Percentiles rank a stretch among this genome's conserved stretches.
These are phyloP conservation scores for Carallia pectinifolia DNA, from an alignment of 345 rosid genomes.

Conservation along the genomic window DNA sequence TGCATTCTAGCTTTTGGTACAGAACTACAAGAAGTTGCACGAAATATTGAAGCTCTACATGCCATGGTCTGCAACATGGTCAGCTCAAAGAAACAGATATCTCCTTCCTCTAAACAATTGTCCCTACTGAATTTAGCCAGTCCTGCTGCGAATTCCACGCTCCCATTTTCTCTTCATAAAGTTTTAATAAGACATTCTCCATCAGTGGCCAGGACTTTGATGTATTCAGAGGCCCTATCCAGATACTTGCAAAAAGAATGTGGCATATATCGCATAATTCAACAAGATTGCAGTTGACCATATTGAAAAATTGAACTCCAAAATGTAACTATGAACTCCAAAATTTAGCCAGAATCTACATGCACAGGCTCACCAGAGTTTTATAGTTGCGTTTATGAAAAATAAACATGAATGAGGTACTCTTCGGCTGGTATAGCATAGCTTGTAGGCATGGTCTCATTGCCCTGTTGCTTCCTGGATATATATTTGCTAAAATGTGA, in stretches of 20 bases:
- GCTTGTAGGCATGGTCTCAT: background rate
- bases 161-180: background rate
- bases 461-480: background rate
- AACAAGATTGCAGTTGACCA: background rate
- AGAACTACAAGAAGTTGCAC: background rate
- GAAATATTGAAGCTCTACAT: background rate
- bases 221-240: background rate
- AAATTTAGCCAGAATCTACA: no score
- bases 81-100: conserved; percentile 11
- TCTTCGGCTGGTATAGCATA: background rate
- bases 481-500: background rate
- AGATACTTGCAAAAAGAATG: conserved; percentile 6
- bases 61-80: background rate
- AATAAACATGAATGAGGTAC: conserved; percentile 6
- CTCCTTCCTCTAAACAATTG: conserved; percentile 10
- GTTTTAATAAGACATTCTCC: conserved; percentile 1
- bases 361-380: background rate
- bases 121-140: background rate
- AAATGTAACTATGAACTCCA: no score
- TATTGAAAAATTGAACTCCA: no score
- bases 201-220: conserved; percentile 3
- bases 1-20: background rate
- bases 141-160: background rate
- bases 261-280: conserved; percentile 5
- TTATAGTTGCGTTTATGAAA: background rate